Evolutionary conservation across 139 green algal species (phyloP).

Genomic region (Chlorella sp.): DNA sequence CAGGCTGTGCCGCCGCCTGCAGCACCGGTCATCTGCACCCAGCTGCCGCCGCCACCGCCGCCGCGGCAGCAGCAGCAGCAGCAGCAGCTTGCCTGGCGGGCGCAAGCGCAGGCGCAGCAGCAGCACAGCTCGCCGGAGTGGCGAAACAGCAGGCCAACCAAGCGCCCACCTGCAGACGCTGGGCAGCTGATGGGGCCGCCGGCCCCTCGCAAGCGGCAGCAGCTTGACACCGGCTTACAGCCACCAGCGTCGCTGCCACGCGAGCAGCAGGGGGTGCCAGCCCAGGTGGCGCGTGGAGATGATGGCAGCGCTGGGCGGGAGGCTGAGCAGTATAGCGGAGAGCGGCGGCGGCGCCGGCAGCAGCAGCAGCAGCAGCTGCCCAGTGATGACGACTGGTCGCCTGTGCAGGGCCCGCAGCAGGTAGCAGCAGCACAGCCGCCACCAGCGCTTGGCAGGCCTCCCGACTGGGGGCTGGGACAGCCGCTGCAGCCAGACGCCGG

Average conservation of each 20-base stretch:
- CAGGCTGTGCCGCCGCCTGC: slow-evolving; percentile 2
- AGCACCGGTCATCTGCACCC: slow-evolving; percentile 2
- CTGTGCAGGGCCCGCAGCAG: background rate
- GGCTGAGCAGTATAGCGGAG: too few relatives aligned
- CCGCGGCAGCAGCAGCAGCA: background rate
- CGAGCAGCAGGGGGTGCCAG: too few relatives aligned
- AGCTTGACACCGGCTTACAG: too few relatives aligned
- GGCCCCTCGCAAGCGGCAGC: too few relatives aligned
- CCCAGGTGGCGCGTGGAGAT: too few relatives aligned
- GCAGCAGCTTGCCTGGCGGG: background rate
- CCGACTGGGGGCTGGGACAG: background rate
- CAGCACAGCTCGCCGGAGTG: background rate
- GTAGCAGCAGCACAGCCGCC: background rate
- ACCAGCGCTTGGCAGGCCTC: too few relatives aligned
- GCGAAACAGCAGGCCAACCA: background rate
- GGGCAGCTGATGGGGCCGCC: too few relatives aligned
- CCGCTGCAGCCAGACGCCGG: background rate
- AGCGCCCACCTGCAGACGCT: background rate
- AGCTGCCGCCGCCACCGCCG: background rate
- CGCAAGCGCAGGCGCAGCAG: background rate
- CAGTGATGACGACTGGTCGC: background rate
- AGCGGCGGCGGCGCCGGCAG: too few relatives aligned
- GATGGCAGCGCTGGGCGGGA: too few relatives aligned
- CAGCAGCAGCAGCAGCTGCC: background rate
- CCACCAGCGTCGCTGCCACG: too few relatives aligned